Conservation (phyloP, 306 rosid genomes). For the Cicer yamashitae region DNA sequence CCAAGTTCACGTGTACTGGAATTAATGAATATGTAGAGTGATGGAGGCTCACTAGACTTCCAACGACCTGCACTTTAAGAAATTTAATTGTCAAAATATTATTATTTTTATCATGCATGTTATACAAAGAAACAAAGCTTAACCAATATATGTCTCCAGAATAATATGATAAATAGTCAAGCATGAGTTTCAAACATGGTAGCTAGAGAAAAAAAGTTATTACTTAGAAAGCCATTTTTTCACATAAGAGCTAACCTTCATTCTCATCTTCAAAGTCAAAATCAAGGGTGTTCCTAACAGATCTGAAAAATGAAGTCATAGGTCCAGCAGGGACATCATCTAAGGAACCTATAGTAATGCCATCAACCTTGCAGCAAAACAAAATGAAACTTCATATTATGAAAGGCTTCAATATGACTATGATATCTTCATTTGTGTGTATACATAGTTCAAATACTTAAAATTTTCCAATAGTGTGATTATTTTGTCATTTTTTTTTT, state of each 20-base stretch:
- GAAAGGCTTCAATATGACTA: conserved; percentile 25
- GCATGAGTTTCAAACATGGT: conserved; percentile 20
- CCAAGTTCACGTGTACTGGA: conserved; percentile 94
- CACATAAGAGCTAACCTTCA: conserved; percentile 67
- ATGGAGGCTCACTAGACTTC: conserved; percentile 82
- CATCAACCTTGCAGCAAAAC: conserved; percentile 70
- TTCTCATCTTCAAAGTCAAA: conserved; percentile 95
- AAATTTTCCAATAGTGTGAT: conserved; percentile 20
- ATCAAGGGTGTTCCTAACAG: conserved; percentile 92
- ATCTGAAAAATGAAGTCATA: conserved; percentile 78
- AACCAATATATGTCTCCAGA: conserved; percentile 38
- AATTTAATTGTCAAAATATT: conserved; percentile 41
- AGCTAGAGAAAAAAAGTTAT: not conserved
- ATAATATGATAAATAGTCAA: conserved; percentile 27
- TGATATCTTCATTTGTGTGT: conserved; percentile 14
- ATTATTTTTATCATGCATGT: conserved; percentile 32
- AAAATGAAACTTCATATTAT: conserved; percentile 35
- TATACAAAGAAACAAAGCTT: conserved; percentile 21
- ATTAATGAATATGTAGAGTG: conserved; percentile 81
- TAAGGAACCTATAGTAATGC: conserved; percentile 77
- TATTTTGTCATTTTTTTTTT: not conserved
- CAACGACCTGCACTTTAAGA: conserved; percentile 79
- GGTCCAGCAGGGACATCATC: conserved; percentile 92
- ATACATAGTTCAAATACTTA: conserved; percentile 4
- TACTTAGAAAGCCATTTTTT: not conserved